Conservation (phyloP, 352 stramenopile species). For the Thalassiosira oceanica region DNA sequence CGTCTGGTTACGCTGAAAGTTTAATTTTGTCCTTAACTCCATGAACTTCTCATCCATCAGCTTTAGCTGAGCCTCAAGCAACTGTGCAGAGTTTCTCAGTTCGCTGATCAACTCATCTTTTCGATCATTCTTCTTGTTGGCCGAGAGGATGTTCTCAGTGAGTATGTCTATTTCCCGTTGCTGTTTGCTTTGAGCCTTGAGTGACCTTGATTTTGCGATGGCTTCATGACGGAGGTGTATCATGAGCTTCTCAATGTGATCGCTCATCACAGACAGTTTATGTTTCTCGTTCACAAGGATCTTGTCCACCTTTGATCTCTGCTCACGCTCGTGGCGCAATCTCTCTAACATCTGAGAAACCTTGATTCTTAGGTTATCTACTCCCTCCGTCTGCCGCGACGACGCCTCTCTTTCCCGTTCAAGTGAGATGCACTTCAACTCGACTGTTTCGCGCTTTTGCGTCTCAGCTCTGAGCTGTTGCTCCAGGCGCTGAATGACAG, state of each 20-base stretch:
- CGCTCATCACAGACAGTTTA: constrained; percentile 88
- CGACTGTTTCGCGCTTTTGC: constrained; percentile 21
- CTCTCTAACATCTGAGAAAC: constrained; percentile 83
- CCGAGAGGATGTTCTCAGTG: constrained; percentile 69
- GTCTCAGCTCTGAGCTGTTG: constrained; percentile 25
- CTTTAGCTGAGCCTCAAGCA: constrained; percentile 92
- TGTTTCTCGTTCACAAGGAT: constrained; percentile 80
- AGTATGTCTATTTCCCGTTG: constrained; percentile 85
- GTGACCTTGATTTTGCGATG: constrained; percentile 87
- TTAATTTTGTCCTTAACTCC: constrained; percentile 93
- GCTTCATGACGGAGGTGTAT: constrained; percentile 94
- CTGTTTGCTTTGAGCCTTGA: constrained; percentile 80
- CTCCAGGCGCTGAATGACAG: constrained; percentile 33
- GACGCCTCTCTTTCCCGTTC: constrained; percentile 21
- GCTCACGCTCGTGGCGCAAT: constrained; percentile 86
- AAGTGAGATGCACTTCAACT: constrained; percentile 24
- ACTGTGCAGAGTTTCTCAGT: constrained; percentile 89
- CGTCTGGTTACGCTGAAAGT: constrained; percentile 86
- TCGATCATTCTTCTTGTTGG: constrained; percentile 83
- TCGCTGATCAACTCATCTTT: constrained; percentile 89
- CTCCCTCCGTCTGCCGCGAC: constrained; percentile 13
- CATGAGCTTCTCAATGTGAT: constrained; percentile 97
- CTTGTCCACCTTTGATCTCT: constrained; percentile 79
- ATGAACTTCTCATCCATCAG: constrained; percentile 98
- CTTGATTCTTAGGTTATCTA: constrained; percentile 45